Evolutionary conservation across 108 stramenopile genomes (phyloP).

Genomic region (Asterionellopsis glacialis): DNA sequence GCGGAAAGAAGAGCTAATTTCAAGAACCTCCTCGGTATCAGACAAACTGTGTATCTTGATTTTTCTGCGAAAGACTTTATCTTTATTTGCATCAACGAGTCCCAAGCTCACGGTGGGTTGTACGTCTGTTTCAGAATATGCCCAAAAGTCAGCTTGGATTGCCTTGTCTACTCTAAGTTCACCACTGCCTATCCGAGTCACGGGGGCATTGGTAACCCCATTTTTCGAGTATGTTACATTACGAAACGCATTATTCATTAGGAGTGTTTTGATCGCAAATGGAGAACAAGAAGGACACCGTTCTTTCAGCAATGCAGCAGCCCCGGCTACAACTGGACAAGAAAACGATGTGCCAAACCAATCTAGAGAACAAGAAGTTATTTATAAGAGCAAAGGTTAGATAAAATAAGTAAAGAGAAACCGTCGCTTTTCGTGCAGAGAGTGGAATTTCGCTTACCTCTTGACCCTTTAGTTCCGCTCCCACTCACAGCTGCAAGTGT

Average conservation of each 20-base stretch:
- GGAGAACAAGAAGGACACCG: constrained; percentile 22
- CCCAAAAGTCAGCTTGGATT: constrained; percentile 22
- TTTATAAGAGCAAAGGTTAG: too few species aligned
- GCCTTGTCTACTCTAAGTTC: constrained; percentile 19
- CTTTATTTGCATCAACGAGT: constrained; percentile 11
- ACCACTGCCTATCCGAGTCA: constrained; percentile 24
- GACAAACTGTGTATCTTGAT: background rate
- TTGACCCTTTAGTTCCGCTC: background rate
- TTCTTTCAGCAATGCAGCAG: constrained; percentile 54
- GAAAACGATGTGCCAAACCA: constrained; percentile 67
- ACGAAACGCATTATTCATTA: constrained; percentile 22
- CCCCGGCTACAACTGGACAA: constrained; percentile 71
- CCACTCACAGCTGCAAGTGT: constrained; percentile 3
- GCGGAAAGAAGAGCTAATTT: background rate
- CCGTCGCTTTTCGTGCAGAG: too few species aligned
- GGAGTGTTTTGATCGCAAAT: constrained; percentile 22
- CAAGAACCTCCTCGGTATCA: background rate
- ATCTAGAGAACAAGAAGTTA: background rate
- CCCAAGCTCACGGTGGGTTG: constrained; percentile 24
- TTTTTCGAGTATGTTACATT: constrained; percentile 10
- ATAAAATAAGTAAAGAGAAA: too few species aligned
- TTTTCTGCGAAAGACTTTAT: constrained; percentile 5
- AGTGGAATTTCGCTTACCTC: too few species aligned
- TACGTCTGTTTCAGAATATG: constrained; percentile 13
- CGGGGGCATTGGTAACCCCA: constrained; percentile 4